Percentiles rank a stretch among this genome's conserved stretches.
These are phyloP conservation scores for Arabidopsis thaliana DNA, from an alignment of 345 rosid genomes.

Conservation along the genomic window DNA sequence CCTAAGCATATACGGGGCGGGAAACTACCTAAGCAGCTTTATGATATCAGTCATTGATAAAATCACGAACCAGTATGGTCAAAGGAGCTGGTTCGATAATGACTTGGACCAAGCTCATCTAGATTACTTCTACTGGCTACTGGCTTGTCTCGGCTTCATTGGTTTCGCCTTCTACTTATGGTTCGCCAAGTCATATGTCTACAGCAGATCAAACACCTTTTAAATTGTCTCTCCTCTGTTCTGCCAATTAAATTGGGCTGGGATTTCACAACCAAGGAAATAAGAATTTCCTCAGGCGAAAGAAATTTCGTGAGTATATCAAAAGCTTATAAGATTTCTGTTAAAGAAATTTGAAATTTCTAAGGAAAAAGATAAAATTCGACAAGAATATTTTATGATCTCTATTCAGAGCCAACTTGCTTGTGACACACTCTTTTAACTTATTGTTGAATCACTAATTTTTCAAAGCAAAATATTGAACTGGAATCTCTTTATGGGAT, in stretches of 20 bases:
- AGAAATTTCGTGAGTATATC: no score
- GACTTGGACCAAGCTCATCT: conserved; percentile 60
- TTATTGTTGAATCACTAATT: no score
- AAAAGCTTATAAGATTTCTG: no score
- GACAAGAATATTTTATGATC: no score
- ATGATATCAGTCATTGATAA: conserved; percentile 52
- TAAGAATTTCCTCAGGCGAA: not conserved
- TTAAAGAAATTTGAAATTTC: no score
- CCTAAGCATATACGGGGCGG: conserved; percentile 57
- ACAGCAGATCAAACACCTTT: conserved; percentile 29
- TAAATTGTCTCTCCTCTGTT: conserved; percentile 7
- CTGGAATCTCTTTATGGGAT: conserved; percentile 41
- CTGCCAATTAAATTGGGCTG: not conserved
- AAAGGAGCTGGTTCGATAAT: conserved; percentile 55
- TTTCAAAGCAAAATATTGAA: no score
- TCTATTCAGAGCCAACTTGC: no score
- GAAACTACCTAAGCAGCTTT: conserved; percentile 57
- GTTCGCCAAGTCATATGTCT: conserved; percentile 53
- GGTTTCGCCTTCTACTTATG: conserved; percentile 42
- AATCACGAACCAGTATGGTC: conserved; percentile 44
- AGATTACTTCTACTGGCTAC: conserved; percentile 59
- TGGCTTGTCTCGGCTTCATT: conserved; percentile 48
- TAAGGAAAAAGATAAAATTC: no score
- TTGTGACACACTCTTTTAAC: no score
- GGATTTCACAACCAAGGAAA: not conserved